Evolutionary conservation across 805 yeast species (phyloP), one percentile per base, ranked within the genome.

Genomic region (Wickerhamiella azymoides): DNA sequence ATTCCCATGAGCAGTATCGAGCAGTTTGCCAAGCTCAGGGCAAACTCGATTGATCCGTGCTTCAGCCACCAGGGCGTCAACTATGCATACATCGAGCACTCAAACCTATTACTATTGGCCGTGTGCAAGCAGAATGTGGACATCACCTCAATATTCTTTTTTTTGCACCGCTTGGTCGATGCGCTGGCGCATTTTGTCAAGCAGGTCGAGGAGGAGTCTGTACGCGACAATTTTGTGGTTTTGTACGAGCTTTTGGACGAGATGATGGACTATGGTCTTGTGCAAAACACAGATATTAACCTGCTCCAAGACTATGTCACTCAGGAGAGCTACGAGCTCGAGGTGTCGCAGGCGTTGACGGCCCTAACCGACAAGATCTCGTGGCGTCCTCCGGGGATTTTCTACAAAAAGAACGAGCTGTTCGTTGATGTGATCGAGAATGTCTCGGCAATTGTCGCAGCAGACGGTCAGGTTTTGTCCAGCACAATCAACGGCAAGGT

Each of bases 341-440:
- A 61, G 26, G 55, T 57, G 28, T 56, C 58, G 8, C 55, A 84
- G 36, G 77, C 89, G 13, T 72, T 86, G 2, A 73, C 86, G 51
- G 79, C 93, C 0, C 74, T 86, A 14, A 80, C 86, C 10, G 80
- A 77, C 56, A 74, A 82, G 10, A 77, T 88, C 3, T 79, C 89
- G 19, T 88, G 96, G 96, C 75, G 97, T 61, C 83, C 89, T 36
- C 92, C 83, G 52, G 96, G 96, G 10, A 84, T 88, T 19, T 74
- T 73, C 52, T 88, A 88, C 63, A 77, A 80, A 54, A 86, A 84
- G 59, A 88, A 88, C 62, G 96, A 88, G 65, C 79, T 92, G 45
- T 88, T 85, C 57, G 71, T 88, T 52, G 94, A 88, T 62, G 84
- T 86, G 27, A 72, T 80, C 25, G 97, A 88, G 58, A 71, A 70